A percentile compares a stretch with the other conserved stretches of the same genome.
These are phyloP conservation scores for Ambrosiella xylebori DNA, from an alignment of 2,329 filamentous ascomycete species.

Conservation along the genomic window DNA sequence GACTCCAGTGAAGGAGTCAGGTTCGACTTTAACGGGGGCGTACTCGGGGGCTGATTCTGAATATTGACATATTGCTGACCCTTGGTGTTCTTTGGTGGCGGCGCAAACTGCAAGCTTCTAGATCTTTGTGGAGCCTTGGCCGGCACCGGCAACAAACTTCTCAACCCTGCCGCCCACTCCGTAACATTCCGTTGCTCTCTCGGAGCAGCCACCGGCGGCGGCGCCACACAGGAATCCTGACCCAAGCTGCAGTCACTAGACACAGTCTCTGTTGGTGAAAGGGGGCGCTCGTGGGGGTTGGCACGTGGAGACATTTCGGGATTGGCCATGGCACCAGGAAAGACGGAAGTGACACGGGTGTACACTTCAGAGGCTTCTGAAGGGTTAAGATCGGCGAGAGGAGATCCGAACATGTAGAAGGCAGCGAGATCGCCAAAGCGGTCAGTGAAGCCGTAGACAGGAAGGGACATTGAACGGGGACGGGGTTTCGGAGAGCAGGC, in stretches of 20 bases:
- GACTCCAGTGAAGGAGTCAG: background rate
- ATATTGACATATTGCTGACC: background rate
- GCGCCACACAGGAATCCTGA: slow-evolving; percentile 11
- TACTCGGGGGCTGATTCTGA: slow-evolving; percentile 3
- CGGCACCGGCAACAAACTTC: slow-evolving; percentile 2
- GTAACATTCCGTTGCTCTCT: slow-evolving; percentile 4
- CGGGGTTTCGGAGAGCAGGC: slow-evolving; percentile 21
- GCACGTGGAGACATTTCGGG: background rate
- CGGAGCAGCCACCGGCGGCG: slow-evolving; percentile 1
- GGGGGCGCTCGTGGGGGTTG: slow-evolving; percentile 6
- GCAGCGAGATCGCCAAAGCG: slow-evolving; percentile 27
- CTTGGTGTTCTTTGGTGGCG: slow-evolving; percentile 5
- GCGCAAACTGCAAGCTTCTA: slow-evolving; percentile 7
- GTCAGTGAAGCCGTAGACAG: slow-evolving; percentile 28
- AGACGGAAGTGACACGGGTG: slow-evolving; percentile 6
- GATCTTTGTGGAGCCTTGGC: slow-evolving; percentile 9
- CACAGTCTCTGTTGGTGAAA: slow-evolving; percentile 13
- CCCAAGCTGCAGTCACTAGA: slow-evolving; percentile 13
- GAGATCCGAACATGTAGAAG: slow-evolving; percentile 31
- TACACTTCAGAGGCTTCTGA: slow-evolving; percentile 5
- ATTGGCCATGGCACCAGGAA: background rate
- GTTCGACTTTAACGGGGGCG: slow-evolving; percentile 8
- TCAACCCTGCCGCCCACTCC: slow-evolving; percentile 9
- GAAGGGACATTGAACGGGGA: slow-evolving; percentile 32
- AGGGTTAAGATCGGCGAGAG: background rate